A percentile compares a stretch with the other conserved stretches of the same genome.
Evolutionary conservation across 495 filamentous ascomycete genomes (phyloP).

Genomic region (Aspergillus mulundensis): DNA sequence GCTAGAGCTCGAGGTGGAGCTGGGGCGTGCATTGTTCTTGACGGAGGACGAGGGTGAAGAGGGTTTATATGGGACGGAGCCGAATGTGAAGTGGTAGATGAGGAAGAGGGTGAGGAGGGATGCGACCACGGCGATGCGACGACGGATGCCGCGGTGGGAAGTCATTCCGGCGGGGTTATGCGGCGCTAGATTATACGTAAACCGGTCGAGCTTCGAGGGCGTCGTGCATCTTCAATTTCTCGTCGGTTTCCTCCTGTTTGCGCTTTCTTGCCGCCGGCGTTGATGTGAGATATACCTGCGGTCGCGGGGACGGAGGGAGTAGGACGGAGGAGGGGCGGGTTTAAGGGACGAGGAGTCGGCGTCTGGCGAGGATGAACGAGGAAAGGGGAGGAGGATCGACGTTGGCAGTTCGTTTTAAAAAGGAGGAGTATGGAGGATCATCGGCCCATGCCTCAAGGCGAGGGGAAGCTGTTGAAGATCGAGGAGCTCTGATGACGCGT

Average conservation of each 20-base stretch:
- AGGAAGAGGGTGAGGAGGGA: constrained; percentile 1
- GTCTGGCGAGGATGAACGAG: background rate
- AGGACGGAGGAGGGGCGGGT: background rate
- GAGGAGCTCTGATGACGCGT: constrained; percentile 5
- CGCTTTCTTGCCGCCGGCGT: background rate
- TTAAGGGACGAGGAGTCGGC: background rate
- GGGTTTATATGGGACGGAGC: background rate
- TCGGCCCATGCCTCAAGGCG: background rate
- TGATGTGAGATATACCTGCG: background rate
- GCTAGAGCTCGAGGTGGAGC: background rate
- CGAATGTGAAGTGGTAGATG: background rate
- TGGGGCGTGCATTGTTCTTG: background rate
- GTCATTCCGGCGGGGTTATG: background rate
- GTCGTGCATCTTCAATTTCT: background rate
- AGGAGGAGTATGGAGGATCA: constrained; percentile 1
- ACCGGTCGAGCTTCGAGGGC: background rate
- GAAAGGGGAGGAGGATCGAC: constrained; percentile 1
- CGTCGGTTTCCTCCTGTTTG: background rate
- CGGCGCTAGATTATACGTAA: background rate
- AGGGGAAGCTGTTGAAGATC: background rate
- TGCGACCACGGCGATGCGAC: constrained; percentile 6
- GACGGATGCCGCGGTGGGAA: constrained; percentile 3
- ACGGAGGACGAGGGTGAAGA: background rate
- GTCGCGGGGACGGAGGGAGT: background rate
- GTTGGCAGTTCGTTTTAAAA: background rate